Percentiles rank a stretch among this genome's conserved stretches.
Evolutionary conservation across 805 yeast genomes (phyloP).

Genomic region (Sugiyamaella qingdaonensis): DNA sequence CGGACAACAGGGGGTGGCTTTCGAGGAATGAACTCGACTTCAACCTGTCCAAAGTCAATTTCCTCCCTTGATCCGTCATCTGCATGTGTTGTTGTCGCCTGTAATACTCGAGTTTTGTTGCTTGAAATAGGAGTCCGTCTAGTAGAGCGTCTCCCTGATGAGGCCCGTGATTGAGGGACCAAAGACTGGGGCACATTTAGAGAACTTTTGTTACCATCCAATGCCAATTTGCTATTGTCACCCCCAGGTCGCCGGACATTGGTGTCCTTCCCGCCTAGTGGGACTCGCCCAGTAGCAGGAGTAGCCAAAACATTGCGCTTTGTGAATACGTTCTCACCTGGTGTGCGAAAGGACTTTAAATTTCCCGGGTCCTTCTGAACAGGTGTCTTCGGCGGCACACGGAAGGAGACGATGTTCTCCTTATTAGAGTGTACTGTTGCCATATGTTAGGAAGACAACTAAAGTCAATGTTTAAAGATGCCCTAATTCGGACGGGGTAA

Average conservation of each 20-base stretch:
- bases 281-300: slow-evolving; percentile 20
- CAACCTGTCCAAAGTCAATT: slow-evolving; percentile 12
- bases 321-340: background rate
- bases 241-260: slow-evolving; percentile 11
- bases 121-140: slow-evolving; percentile 11
- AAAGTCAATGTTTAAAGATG: background rate
- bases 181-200: background rate
- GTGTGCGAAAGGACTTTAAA: background rate
- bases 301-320: slow-evolving; percentile 6
- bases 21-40: slow-evolving; percentile 18
- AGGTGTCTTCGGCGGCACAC: slow-evolving; percentile 17
- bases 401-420: slow-evolving; percentile 19
- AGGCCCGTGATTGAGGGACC: background rate
- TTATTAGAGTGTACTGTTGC: slow-evolving; percentile 17
- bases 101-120: background rate
- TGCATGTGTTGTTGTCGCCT: no score
- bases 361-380: background rate
- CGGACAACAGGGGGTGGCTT: slow-evolving; percentile 12
- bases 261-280: slow-evolving; percentile 24
- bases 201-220: background rate
- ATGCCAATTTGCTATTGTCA: background rate
- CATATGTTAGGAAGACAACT: background rate
- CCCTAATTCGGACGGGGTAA: background rate
- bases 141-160: slow-evolving; percentile 1
- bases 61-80: background rate